phyloP scores from a whole-genome alignment of 2,329 filamentous ascomycete genomes.

The Diaporthe sp. region DNA sequence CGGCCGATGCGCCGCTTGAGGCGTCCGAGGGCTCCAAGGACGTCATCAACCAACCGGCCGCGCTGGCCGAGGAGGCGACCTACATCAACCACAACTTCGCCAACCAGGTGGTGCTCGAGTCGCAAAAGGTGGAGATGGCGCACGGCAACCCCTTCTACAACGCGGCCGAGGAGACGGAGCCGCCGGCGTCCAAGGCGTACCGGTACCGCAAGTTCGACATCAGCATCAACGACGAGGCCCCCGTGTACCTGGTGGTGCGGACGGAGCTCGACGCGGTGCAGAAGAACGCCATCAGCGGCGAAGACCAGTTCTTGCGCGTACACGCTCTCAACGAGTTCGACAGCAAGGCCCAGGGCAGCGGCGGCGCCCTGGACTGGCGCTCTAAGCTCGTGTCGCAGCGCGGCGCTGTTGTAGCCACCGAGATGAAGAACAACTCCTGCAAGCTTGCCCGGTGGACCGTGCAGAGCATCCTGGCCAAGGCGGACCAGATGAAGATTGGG shows the following conservation, averaged over 20 bases:
- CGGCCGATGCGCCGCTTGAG: slow-evolving; percentile 92
- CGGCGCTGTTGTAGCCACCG: slow-evolving; percentile 96
- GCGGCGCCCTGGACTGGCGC: slow-evolving; percentile 96
- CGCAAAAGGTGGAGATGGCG: slow-evolving; percentile 84
- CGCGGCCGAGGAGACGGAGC: slow-evolving; percentile 89
- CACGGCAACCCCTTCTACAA: slow-evolving; percentile 99
- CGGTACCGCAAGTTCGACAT: slow-evolving; percentile 98
- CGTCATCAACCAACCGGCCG: slow-evolving; percentile 90
- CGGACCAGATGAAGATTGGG: slow-evolving; percentile 99
- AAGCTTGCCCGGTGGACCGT: slow-evolving; percentile 98
- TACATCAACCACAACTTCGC: slow-evolving; percentile 99
- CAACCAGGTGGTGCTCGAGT: slow-evolving; percentile 92
- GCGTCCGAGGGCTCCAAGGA: slow-evolving; percentile 93
- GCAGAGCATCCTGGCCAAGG: slow-evolving; percentile 94
- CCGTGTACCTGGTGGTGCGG: slow-evolving; percentile 90
- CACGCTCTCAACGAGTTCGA: slow-evolving; percentile 99
- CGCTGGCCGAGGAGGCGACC: slow-evolving; percentile 95
- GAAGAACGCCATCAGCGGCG: slow-evolving; percentile 92
- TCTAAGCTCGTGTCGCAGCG: slow-evolving; percentile 93
- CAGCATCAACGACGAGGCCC: slow-evolving; percentile 93
- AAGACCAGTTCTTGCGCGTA: slow-evolving; percentile 91
- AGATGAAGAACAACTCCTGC: slow-evolving; percentile 99
- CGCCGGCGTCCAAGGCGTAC: slow-evolving; percentile 95
- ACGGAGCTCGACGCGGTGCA: slow-evolving; percentile 95
- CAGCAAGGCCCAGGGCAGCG: slow-evolving; percentile 94